Evolutionary conservation across 495 filamentous ascomycete species (phyloP).

Genomic region (Neurospora intermedia): DNA sequence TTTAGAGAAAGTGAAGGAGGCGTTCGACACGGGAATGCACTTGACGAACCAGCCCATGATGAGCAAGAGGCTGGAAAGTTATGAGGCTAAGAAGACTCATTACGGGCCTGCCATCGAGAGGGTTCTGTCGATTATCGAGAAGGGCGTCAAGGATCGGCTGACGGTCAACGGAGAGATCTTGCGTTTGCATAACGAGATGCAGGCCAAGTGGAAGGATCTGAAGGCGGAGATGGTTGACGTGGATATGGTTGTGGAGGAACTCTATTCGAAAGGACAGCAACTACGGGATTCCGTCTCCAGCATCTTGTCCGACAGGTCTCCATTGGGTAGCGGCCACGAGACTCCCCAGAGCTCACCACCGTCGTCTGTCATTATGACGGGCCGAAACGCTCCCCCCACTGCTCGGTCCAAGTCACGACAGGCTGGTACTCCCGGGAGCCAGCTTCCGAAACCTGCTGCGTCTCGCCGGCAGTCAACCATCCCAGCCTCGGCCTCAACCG

Average conservation of each 20-base stretch:
- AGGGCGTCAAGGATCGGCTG: slow-evolving; percentile 78
- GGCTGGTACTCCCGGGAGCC: slow-evolving; percentile 22
- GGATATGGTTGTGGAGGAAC: slow-evolving; percentile 62
- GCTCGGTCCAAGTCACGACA: slow-evolving; percentile 33
- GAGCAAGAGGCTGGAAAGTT: slow-evolving; percentile 77
- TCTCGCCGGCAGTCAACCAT: slow-evolving; percentile 24
- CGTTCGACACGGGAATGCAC: slow-evolving; percentile 60
- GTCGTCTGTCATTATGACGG: slow-evolving; percentile 69
- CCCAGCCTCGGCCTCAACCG: slow-evolving; percentile 13
- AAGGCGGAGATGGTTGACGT: slow-evolving; percentile 66
- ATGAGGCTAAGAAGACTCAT: slow-evolving; percentile 89
- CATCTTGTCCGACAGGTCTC: slow-evolving; percentile 77
- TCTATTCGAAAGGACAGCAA: slow-evolving; percentile 55
- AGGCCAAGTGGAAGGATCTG: slow-evolving; percentile 62
- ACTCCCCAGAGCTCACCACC: slow-evolving; percentile 86
- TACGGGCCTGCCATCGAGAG: slow-evolving; percentile 92
- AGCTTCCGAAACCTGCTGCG: slow-evolving; percentile 31
- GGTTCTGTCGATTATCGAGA: slow-evolving; percentile 81
- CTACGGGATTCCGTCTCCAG: slow-evolving; percentile 90
- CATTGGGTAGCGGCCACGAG: slow-evolving; percentile 57
- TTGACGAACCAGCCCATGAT: slow-evolving; percentile 54
- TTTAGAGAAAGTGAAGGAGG: slow-evolving; percentile 70
- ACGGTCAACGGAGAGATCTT: slow-evolving; percentile 94
- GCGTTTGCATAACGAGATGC: slow-evolving; percentile 71
- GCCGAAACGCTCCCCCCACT: slow-evolving; percentile 28